A percentile compares a stretch with the other conserved stretches of the same genome.
Conservation (phyloP, 176 grass and related monocot genomes). For the Oryza punctata region DNA sequence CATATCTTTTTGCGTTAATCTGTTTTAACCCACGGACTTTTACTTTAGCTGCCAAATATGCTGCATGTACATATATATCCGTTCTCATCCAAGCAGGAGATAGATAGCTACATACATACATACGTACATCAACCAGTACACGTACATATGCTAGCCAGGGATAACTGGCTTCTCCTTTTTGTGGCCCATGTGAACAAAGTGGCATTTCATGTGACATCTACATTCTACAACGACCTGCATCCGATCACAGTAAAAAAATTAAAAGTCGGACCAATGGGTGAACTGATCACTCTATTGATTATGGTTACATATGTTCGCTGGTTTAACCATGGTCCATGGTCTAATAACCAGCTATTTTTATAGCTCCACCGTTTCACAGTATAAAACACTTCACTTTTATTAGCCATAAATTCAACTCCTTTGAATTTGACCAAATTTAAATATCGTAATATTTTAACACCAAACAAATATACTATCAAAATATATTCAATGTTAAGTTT, state of each 20-base stretch:
- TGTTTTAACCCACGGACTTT: too few species aligned
- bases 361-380: too few species aligned
- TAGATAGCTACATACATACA: too few species aligned
- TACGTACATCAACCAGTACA: too few species aligned
- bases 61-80: not conserved
- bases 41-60: not conserved
- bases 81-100: not conserved
- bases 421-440: too few species aligned
- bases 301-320: not conserved
- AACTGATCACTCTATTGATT: not conserved
- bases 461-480: too few species aligned
- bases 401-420: too few species aligned
- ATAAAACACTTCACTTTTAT: too few species aligned
- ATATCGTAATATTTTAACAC: too few species aligned
- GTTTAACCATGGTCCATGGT: not conserved
- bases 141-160: not conserved
- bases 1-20: too few species aligned
- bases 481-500: too few species aligned
- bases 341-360: too few species aligned
- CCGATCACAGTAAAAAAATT: not conserved
- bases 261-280: not conserved
- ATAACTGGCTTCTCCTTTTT: not conserved
- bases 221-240: not conserved
- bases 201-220: not conserved
- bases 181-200: not conserved